Evolutionary conservation across 2,329 filamentous ascomycete genomes (phyloP).

Genomic region (Xylariales sp.): DNA sequence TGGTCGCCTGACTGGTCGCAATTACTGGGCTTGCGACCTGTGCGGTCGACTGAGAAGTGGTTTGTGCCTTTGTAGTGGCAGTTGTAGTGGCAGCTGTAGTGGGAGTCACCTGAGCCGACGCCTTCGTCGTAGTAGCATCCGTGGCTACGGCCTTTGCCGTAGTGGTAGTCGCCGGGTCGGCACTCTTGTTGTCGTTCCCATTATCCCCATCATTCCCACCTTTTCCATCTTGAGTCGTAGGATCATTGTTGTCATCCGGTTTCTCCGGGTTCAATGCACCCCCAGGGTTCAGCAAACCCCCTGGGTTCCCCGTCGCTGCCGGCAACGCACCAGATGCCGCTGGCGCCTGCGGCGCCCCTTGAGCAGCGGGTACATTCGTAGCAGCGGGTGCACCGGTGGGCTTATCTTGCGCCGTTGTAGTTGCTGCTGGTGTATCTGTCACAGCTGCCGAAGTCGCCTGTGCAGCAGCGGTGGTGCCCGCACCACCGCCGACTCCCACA

Average conservation of each 20-base stretch:
- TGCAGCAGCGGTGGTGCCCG: conserved; percentile 3
- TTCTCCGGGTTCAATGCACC: conserved; percentile 8
- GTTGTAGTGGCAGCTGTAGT: too few relatives aligned
- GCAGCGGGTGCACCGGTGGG: background rate
- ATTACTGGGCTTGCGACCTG: background rate
- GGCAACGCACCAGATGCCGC: background rate
- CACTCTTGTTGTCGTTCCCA: conserved; percentile 1
- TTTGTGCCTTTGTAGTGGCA: too few relatives aligned
- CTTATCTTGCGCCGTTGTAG: conserved; percentile 1
- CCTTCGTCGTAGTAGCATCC: background rate
- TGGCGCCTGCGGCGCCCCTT: background rate
- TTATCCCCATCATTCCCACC: background rate
- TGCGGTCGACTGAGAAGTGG: background rate
- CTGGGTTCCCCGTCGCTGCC: background rate
- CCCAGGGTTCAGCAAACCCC: conserved; percentile 1
- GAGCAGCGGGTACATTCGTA: background rate
- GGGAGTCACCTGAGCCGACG: background rate
- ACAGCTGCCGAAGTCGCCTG: background rate
- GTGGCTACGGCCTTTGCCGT: background rate
- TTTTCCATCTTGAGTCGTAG: background rate
- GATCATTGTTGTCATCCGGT: conserved; percentile 3
- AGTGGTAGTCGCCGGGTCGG: background rate
- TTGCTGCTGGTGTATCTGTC: background rate
- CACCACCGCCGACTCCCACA: conserved; percentile 8
- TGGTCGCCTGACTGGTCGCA: background rate